Conservation (phyloP, 2,329 filamentous ascomycete genomes). For the Thermoascus crustaceus region DNA sequence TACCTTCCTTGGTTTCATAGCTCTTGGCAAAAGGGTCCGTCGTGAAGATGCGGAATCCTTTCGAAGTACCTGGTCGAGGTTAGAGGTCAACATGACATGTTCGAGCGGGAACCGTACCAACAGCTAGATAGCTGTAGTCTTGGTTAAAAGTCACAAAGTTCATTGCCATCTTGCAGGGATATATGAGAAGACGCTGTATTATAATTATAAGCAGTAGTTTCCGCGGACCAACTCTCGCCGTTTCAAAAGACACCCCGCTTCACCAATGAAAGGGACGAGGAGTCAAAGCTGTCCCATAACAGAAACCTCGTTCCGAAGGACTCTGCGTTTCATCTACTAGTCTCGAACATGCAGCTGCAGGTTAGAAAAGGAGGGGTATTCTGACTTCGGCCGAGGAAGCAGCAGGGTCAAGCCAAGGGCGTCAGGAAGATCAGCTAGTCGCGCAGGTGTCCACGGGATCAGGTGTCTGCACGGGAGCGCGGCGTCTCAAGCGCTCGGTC, state of each 20-base stretch:
- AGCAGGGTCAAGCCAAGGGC: not conserved
- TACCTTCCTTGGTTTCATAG: slow-evolving; percentile 88
- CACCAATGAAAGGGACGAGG: slow-evolving; percentile 7
- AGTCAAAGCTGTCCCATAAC: slow-evolving; percentile 1
- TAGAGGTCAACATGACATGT: slow-evolving; percentile 5
- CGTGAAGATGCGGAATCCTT: slow-evolving; percentile 92
- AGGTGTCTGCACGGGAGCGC: slow-evolving; percentile 1
- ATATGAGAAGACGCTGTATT: not conserved
- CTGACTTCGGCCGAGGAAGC: not conserved
- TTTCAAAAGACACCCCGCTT: slow-evolving; percentile 8
- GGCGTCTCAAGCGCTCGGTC: slow-evolving; percentile 1
- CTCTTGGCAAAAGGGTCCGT: slow-evolving; percentile 94
- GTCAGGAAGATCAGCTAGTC: not conserved
- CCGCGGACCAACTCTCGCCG: slow-evolving; percentile 2
- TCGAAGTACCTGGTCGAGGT: slow-evolving; percentile 62
- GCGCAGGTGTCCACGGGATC: slow-evolving; percentile 2
- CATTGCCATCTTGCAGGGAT: slow-evolving; percentile 56
- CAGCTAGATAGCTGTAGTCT: slow-evolving; percentile 93
- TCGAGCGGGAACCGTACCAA: slow-evolving; percentile 53
- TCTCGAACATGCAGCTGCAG: not conserved
- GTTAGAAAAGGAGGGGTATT: not conserved
- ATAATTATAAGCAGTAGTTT: slow-evolving; percentile 1
- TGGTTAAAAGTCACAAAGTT: slow-evolving; percentile 99
- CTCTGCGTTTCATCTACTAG: not conserved
- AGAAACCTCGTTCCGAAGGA: not conserved